Evolutionary conservation across 1,284 basidiomycete genomes (phyloP), one percentile per base, ranked within the genome.

Genomic region (Erythrobasidium hasegawianum): DNA sequence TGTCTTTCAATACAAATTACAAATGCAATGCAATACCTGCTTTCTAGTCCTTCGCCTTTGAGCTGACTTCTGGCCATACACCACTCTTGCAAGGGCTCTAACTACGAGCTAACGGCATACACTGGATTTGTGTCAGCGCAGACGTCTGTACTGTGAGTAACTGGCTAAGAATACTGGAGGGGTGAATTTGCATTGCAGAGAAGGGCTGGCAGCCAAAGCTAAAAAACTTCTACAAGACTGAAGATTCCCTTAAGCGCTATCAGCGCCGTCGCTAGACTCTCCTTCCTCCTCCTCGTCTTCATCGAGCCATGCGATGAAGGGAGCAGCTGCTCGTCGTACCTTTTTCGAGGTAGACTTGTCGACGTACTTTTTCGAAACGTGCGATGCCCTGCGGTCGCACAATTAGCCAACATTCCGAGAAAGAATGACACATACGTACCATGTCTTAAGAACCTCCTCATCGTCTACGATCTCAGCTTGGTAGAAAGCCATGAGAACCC

Each of bases 381-480:
- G 64, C 9, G 59, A 67, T 39, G 64, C 64, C 57, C 49, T 53
- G 49, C 14, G 11, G 22, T 16, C 11, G 29, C 14, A 57, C n/a
- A 22, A 29, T n/a, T 8, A 20, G 18, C 52, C 5, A n/a, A 27
- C 8, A 8, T 8, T 47, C 16, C 5, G 43, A n/a, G n/a, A 8
- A 13, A n/a, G 8, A 38, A 20, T 5, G n/a, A 26, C 24, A 8
- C 24, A n/a, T n/a, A 18, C 24, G 18, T 47, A 54, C 57, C 62
- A 65, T 27, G 43, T 58, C 56, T 65, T 58, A 38, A 57, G 56
- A 39, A 59, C 56, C 16, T 96, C 83, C 29, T 92, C 92, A 77
- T 99, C 95, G n/a, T 97, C 93, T 53, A 99, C 80, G 20, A 97
- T 81, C 73, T 98, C 95, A 55, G 83, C 84, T 79, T 98, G 94